These are phyloP conservation scores for Pholiota microspora DNA, from an alignment of 768 basidiomycete species.

Conservation along the genomic window DNA sequence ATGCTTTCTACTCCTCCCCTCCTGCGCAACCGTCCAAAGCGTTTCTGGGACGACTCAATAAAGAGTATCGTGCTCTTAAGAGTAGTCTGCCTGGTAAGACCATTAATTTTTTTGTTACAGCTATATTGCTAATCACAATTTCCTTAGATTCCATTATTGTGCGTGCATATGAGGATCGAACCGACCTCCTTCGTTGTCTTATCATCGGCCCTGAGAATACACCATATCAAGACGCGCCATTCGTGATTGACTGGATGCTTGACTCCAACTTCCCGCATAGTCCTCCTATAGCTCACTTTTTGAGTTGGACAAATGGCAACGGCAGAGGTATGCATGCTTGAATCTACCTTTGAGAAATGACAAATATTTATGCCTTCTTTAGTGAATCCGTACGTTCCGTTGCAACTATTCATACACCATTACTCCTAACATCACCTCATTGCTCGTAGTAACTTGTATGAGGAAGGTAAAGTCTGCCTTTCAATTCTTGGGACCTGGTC, in stretches of 20 bases:
- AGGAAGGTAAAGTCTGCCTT: constrained; percentile 92
- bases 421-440: background rate
- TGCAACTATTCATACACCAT: background rate
- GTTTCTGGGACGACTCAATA: constrained; percentile 74
- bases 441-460: constrained; percentile 74
- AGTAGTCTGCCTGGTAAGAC: constrained; percentile 80
- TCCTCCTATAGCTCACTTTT: constrained; percentile 87
- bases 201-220: constrained; percentile 94
- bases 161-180: constrained; percentile 85
- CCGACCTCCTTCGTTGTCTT: constrained; percentile 81
- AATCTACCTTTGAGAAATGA: background rate
- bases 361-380: background rate
- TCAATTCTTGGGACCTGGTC: constrained; percentile 92
- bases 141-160: constrained; percentile 79
- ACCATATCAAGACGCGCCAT: constrained; percentile 93
- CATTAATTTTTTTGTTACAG: background rate
- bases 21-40: constrained; percentile 65
- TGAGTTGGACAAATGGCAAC: constrained; percentile 93
- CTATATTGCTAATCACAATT: background rate
- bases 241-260: constrained; percentile 92
- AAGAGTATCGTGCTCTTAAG: constrained; percentile 80
- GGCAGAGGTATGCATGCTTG: constrained; percentile 61
- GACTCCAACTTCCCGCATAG: constrained; percentile 80
- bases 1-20: constrained; percentile 69
- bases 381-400: constrained; percentile 73